Base-by-base conservation (phyloP, 257 asterid species). In the Prunella vulgaris region DNA sequence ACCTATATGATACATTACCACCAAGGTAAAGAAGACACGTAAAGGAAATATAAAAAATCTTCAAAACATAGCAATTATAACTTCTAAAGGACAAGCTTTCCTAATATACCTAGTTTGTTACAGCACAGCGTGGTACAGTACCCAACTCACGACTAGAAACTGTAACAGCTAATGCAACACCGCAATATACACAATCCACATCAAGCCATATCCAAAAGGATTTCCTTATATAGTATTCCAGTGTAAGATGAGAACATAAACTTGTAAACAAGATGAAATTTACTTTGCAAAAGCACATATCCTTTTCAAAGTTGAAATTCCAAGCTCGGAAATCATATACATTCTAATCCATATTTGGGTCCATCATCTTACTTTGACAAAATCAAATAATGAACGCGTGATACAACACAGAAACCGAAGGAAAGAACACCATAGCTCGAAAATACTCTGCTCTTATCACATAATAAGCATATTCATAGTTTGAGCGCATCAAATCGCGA, bases 361-460 rank as follows among this genome's bases (percentile, higher is more conserved):
- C 27, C 35, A 18, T 25, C 9, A 9, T 42, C 22, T 44, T 7
- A 32, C 54, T 12, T 12, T 20, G 18, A 30, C 32, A 18, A 44
- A 25, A 70, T 12, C 40, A 49, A 37, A 30, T 46, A 9, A 3
- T 5, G 38, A 49, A 60, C 27, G 30, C 35, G 37, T 61, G 27
- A 22, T 13, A 32, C 18, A 20, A 5, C 51, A 40, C 35, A 7
- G 9, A 67, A 67, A 74, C 64, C 44, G 58, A 21, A 37, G 5
- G 25, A 33, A 52, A 35, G 73, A 52, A 37, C 58, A 69, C 24
- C 74, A 24, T 56, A 37, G 25, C 57, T 58, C 66, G 27, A 35
- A 22, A 69, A 38, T 56, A 56, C 46, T n/a, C 74, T 18, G 40
- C n/a, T 52, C 59, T 40, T 3, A 33, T 10, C 53, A 3, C 64